Base-by-base conservation (phyloP, 768 basidiomycete species). In the Pleurotus giganteus region DNA sequence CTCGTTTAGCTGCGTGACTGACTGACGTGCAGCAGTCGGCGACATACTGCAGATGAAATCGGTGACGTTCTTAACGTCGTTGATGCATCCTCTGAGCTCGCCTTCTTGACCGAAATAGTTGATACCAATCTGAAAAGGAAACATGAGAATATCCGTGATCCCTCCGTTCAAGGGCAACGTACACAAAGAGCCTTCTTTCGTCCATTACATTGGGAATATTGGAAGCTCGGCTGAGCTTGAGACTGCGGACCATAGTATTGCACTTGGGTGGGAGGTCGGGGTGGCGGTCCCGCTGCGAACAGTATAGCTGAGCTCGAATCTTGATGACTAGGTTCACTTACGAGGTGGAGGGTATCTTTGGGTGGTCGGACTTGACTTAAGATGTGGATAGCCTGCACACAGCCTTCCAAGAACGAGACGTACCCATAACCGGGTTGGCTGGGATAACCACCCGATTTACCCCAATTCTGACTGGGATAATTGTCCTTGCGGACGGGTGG, bases 191-290 rank as follows among this genome's bases (percentile, higher is more conserved):
- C 96, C 69, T 94, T 98, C 70, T 86, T 87, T 70, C 77, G 84
- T 28, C 94, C 91, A 17, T 73, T 91, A 65, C 95, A 97, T 61
- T 92, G 91, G 1, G 92, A 94, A 64, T 92, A 94, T 62, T 90
- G 86, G 75, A 92, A 94, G 68, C 69, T 89, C 2, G 82, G 79
- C 60, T 88, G 83, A 29, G 76, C 75, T 55, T 82, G 74, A 46
- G 78, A 69, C 49, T 83, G 82, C 8, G 84, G 81, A 1, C 86
- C 84, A 59, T 86, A 89, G 57, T 76, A 65, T 61, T 91, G 89
- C 23, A 78, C 69, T 34, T 79, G 72, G 4, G 72, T 60, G 2
- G 86, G 85, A 13, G 86, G 85, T 62, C 68, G 73, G 11, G 73
- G 74, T 39, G 84, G 82, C 29, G 78, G 74, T 0, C 75, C 74